Percentiles rank a stretch among this genome's conserved stretches.
phyloP scores from a whole-genome alignment of 2,329 filamentous ascomycete species.

The Trichophyton mentagrophytes region DNA sequence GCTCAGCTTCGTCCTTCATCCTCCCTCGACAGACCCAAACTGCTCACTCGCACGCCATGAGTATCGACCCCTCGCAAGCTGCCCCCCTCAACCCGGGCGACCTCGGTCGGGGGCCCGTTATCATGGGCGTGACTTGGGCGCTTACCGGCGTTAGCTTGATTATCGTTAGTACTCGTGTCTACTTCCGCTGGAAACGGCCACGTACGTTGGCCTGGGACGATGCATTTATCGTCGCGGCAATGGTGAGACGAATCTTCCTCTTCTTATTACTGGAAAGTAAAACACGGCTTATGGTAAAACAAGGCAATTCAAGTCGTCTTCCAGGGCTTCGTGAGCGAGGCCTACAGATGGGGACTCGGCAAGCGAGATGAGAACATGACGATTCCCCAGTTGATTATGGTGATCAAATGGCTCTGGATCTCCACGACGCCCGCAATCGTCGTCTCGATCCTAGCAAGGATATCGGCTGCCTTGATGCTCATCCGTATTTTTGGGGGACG shows the following conservation, averaged over 20 bases:
- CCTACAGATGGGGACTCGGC: not conserved
- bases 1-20: too few relatives aligned
- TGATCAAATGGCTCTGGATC: too few relatives aligned
- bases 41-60: not conserved
- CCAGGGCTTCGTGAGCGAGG: not conserved
- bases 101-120: not conserved
- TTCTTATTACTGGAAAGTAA: too few relatives aligned
- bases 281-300: not conserved
- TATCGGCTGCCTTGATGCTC: too few relatives aligned
- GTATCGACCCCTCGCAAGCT: not conserved
- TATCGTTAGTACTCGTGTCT: not conserved
- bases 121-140: not conserved
- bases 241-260: not conserved
- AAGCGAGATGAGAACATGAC: not conserved
- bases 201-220: not conserved
- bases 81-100: not conserved
- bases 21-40: too few relatives aligned
- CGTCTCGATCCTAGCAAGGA: too few relatives aligned
- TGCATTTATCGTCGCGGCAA: not conserved
- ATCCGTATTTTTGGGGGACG: too few relatives aligned
- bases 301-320: not conserved
- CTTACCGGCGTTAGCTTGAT: too few relatives aligned
- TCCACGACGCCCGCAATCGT: too few relatives aligned
- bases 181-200: not conserved
- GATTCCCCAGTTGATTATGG: not conserved